Conservation (phyloP, 768 basidiomycete species). For the Termitomyces heimii region DNA sequence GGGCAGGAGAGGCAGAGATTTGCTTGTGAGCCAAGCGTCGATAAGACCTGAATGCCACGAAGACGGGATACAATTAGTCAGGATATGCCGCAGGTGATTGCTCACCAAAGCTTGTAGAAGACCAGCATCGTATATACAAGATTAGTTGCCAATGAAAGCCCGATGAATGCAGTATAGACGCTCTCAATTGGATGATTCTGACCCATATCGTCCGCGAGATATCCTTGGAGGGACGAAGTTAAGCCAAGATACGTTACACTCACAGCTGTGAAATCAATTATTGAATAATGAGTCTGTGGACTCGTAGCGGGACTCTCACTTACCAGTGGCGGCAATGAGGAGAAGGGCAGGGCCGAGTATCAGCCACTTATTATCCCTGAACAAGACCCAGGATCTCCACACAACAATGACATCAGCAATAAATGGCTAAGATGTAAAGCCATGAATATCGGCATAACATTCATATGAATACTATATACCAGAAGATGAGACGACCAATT, state of each 20-base stretch:
- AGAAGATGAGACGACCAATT: slow-evolving; percentile 3
- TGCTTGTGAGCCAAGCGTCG: neutral
- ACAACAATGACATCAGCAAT: slow-evolving; percentile 6
- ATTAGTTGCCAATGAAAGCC: slow-evolving; percentile 4
- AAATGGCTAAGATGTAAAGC: neutral
- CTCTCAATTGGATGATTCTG: neutral
- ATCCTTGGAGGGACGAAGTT: neutral
- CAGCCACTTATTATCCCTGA: slow-evolving; percentile 1
- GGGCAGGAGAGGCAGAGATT: neutral
- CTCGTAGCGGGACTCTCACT: neutral
- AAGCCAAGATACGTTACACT: slow-evolving; percentile 5
- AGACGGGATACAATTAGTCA: neutral
- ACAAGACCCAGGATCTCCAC: slow-evolving; percentile 9
- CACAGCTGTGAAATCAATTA: neutral
- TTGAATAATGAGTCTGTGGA: neutral
- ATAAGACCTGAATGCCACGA: neutral
- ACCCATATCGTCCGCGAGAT: neutral
- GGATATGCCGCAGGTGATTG: neutral
- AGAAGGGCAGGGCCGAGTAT: slow-evolving; percentile 1
- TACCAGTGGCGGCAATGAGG: slow-evolving; percentile 4
- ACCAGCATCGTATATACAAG: neutral
- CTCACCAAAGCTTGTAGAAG: neutral
- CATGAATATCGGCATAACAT: neutral
- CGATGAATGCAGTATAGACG: neutral
- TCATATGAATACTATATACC: neutral